These are phyloP conservation scores for Tulasnella sp. DNA, from an alignment of 768 basidiomycete species.

Conservation along the genomic window DNA sequence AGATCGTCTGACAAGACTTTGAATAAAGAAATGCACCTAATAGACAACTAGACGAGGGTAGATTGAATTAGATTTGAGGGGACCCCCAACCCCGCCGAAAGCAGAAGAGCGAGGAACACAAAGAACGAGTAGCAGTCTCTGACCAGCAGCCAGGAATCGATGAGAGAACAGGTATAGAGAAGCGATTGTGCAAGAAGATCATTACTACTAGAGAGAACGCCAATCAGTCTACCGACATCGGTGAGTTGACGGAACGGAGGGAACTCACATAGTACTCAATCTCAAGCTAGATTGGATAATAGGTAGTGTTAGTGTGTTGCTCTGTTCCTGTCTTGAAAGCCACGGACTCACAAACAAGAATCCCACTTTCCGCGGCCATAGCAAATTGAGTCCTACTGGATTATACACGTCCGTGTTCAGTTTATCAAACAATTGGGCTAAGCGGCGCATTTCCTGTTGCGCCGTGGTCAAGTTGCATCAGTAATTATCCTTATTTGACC, in stretches of 20 bases:
- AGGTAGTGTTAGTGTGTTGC: not conserved
- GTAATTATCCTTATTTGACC: not conserved
- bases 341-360: slow-evolving; percentile 70
- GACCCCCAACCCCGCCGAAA: not conserved
- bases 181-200: not conserved
- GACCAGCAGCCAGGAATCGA: not conserved
- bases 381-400: slow-evolving; percentile 72
- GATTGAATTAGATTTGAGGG: not conserved
- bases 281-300: slow-evolving; percentile 53
- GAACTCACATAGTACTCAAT: slow-evolving; percentile 65
- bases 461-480: not conserved
- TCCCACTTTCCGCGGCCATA: slow-evolving; percentile 75
- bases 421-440: slow-evolving; percentile 50
- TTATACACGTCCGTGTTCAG: slow-evolving; percentile 70
- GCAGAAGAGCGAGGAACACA: not conserved
- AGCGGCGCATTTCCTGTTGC: slow-evolving; percentile 63
- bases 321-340: not conserved
- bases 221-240: not conserved
- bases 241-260: not conserved
- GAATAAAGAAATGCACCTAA: not conserved
- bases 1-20: not conserved
- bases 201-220: not conserved
- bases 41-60: not conserved
- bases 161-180: not conserved
- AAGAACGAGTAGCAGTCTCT: not conserved